Base-by-base conservation (phyloP, 2,329 filamentous ascomycete genomes). In the Calonectria hawksworthii region DNA sequence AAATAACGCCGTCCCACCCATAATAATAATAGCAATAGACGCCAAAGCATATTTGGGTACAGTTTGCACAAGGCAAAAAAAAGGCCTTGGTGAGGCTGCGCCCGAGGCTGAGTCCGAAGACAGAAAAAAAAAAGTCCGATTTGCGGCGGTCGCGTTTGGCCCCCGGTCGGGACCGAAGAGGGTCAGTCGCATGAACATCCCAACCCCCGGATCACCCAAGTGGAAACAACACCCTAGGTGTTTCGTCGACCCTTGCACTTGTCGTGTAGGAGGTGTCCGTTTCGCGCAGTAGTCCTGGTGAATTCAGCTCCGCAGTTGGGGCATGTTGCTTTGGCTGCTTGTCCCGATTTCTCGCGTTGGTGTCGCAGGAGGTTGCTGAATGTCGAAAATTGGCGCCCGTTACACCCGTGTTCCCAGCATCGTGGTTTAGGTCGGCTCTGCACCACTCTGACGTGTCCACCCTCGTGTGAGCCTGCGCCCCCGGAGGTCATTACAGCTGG, bases 381-480 rank as follows among this genome's bases (percentile, higher is more conserved):
- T 4, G 96, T 98, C 23, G 95, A 98, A 83, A 99, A 99, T 82
- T 98, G 95, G 36, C 96, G 93, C 26, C 96, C 96, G 81, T 98
- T 98, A 88, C 96, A 99, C 14, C 96, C 96, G 82, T 99, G 96
- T 75, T 98, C 96, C 95, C 95, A 99, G 85, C 96, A 98, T 83
- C 98, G 95, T 59, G 96, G 96, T 86, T 98, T 98, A n/a, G 95
- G 95, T 77, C 94, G 91, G 79, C 92, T 93, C 83, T 94, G 93
- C 23, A 96, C 89, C 21, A 96, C 92, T 74, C 94, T 90, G 50
- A 95, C 92, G 77, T 92, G 87, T 54, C 87, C 83, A 47, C 85
- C 83, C 76, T 87, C 85, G 76, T 86, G 84, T 77, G 79, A 79
- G 78, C 79, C 76, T 51, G 81, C 72, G 74, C 82, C 82, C 51